Conservation (phyloP, 306 rosid species). For the Quercus agrifolia region DNA sequence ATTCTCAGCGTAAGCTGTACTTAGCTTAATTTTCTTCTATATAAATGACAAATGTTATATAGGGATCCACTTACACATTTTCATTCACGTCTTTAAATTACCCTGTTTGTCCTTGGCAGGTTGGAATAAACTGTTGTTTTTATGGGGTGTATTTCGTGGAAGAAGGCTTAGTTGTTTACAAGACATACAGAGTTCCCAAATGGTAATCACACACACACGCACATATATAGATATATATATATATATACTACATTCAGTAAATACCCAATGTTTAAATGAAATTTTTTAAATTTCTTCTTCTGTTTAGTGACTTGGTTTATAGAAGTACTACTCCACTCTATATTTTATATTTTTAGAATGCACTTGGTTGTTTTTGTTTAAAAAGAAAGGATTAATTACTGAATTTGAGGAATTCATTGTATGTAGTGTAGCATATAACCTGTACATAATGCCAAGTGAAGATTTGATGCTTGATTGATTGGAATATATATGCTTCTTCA, state of each 20-base stretch:
- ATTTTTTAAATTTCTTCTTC: too few relatives aligned
- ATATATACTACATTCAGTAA: neutral
- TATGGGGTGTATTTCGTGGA: conserved; percentile 20
- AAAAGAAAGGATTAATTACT: too few relatives aligned
- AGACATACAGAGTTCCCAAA: neutral
- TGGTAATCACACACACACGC: neutral
- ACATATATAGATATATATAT: accelerated
- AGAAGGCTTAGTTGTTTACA: neutral
- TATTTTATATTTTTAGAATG: too few relatives aligned
- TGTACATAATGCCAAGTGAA: neutral
- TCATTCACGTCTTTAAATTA: neutral
- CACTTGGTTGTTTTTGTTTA: too few relatives aligned
- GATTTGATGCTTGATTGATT: neutral
- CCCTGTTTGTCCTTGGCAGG: neutral
- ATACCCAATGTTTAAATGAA: neutral
- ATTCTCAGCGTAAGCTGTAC: neutral
- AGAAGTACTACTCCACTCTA: too few relatives aligned
- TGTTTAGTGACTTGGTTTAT: too few relatives aligned
- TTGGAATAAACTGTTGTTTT: conserved; percentile 6
- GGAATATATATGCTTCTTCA: neutral
- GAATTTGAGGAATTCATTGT: neutral
- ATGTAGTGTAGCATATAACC: neutral
- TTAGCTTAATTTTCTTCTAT: neutral
- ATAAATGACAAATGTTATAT: neutral
- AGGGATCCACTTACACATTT: neutral